phyloP scores from a whole-genome alignment of 257 asterid species.

The Solanum corneliomulleri region DNA sequence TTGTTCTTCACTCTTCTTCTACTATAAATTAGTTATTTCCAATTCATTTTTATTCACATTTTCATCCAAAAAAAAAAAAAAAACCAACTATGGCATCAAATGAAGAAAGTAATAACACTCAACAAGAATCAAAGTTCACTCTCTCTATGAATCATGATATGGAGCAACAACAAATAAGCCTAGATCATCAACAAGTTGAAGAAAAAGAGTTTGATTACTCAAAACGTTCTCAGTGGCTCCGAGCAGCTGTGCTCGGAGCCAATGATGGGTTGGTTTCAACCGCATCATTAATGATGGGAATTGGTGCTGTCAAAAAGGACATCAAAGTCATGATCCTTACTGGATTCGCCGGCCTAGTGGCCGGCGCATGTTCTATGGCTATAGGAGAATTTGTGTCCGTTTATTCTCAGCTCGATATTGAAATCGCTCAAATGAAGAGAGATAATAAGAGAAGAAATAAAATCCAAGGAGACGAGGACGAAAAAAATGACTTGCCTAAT shows the following conservation, averaged over 20 bases:
- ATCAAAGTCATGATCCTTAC: conserved; percentile 61
- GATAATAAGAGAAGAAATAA: conserved; percentile 7
- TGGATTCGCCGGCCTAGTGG: conserved; percentile 72
- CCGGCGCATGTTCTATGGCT: conserved; percentile 90
- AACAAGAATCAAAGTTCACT: conserved; percentile 16
- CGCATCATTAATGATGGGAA: conserved; percentile 77
- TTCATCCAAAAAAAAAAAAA: neutral
- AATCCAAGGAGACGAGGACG: neutral
- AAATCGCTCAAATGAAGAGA: conserved; percentile 50
- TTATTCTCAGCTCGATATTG: conserved; percentile 67
- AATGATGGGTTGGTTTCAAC: conserved; percentile 76
- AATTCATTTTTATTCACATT: neutral
- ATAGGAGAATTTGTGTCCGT: conserved; percentile 82
- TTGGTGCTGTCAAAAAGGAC: conserved; percentile 76
- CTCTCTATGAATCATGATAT: conserved; percentile 6
- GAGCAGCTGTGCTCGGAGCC: conserved; percentile 86
- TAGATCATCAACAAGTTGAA: neutral
- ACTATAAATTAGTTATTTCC: neutral
- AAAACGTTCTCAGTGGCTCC: conserved; percentile 73
- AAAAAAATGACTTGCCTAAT: conserved; percentile 30
- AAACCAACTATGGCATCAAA: conserved; percentile 11
- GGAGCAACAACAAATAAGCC: conserved; percentile 10
- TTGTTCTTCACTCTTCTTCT: neutral
- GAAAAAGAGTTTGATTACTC: conserved; percentile 53
- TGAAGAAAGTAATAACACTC: conserved; percentile 9